These are phyloP conservation scores for Cadophora luteo-olivacea DNA, from an alignment of 2,329 filamentous ascomycete species.

Conservation along the genomic window DNA sequence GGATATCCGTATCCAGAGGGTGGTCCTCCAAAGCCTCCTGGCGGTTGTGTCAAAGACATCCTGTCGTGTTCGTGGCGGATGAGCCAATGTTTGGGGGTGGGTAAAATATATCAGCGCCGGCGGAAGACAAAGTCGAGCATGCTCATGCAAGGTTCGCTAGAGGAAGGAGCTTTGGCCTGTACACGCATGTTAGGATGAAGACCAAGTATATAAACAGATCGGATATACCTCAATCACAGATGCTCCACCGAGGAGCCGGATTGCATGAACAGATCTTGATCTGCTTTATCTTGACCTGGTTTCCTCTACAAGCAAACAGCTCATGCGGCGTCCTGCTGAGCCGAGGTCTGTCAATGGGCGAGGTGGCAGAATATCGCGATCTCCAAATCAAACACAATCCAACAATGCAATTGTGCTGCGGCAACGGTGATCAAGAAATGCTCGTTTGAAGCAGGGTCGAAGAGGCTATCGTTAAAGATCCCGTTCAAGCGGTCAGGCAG, in stretches of 20 bases:
- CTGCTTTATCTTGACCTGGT: slow-evolving; percentile 7
- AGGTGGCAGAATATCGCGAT: neutral
- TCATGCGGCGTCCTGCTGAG: neutral
- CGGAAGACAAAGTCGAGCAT: neutral
- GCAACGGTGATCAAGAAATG: slow-evolving; percentile 1
- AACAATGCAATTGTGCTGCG: neutral
- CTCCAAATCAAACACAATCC: neutral
- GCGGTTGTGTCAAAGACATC: slow-evolving; percentile 21
- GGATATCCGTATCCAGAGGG: slow-evolving; percentile 16
- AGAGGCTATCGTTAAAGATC: slow-evolving; percentile 2
- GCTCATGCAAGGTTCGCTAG: neutral
- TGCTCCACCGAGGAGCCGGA: neutral
- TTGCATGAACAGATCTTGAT: slow-evolving; percentile 15
- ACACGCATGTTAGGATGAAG: neutral
- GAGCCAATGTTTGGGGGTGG: neutral
- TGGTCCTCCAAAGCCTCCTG: slow-evolving; percentile 7
- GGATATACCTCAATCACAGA: slow-evolving; percentile 16
- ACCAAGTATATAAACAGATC: slow-evolving; percentile 1
- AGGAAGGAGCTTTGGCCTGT: neutral
- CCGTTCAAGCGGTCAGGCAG: slow-evolving; percentile 7
- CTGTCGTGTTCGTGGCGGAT: neutral
- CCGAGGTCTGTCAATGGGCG: neutral
- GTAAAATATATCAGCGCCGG: neutral
- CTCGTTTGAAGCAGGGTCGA: slow-evolving; percentile 13
- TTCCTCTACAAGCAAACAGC: neutral